Evolutionary conservation across 169 alveolate species (phyloP), one percentile per base, ranked within the genome.

Genomic region (Eimeria maxima): DNA sequence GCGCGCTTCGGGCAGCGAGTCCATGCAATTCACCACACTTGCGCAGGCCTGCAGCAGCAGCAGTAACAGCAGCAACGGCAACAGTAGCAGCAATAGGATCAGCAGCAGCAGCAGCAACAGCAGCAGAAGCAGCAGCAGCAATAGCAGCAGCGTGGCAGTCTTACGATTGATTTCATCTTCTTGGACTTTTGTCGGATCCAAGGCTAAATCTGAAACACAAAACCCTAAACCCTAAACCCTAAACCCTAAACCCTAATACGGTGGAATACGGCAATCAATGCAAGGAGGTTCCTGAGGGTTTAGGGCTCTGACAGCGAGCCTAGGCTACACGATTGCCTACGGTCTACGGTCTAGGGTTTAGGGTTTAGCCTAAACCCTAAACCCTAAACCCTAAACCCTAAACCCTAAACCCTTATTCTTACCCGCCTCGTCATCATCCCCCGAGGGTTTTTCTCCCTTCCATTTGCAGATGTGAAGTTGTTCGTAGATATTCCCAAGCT

Each of bases 11-110:
- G 16, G 87, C 87, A 11, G 87, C 87, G 42, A 74, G 20, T 5
- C 57, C 87, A n/a, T 74, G 87, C 87, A 74, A 60, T 29, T 33
- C 87, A 1, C 29, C 63, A 38, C 87, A 74, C 57, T 74, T 74
- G 33, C 55, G 42, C 47, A 74, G 87, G 63, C 87, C 87, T 74
- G 87, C 87, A 74, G 87, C 87, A 33, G 57, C 57, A 74, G 57
- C 87, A 74, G 87, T 60, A 74, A 29, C 57, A 33, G 87, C 87
- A 33, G 63, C 87, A 74, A 60, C 87, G 42, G 87, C 60, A 74
- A 3, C 11, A 33, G 87, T 42, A 74, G 60, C 60, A 74, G 42
- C 22, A 74, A 60, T 42, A 74, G 87, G 63, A 74, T 20, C 57
- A 33, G 87, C 87, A 74, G 57, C 87, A 74, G 57, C 63, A 33